Base-by-base conservation (phyloP, 176 grass and related monocot genomes). In the Rhynchospora pubera region DNA sequence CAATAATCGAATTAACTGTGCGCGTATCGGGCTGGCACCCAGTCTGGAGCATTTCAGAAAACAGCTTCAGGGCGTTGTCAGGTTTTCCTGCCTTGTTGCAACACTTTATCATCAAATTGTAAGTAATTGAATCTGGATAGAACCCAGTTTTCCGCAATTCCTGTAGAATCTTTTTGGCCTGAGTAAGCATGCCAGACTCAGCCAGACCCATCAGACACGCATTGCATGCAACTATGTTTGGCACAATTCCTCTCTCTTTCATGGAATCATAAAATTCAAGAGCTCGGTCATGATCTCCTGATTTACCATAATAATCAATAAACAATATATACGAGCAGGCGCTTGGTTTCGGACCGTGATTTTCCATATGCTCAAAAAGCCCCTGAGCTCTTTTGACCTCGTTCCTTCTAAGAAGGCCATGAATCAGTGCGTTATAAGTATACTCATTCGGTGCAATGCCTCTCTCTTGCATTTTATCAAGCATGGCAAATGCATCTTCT, bases 51-150 rank as follows among this genome's bases (percentile, higher is more conserved):
- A 98, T 94, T 59, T 98, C 91, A 82, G 80, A 72, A 86, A 98
- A 98, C 46, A 95, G 71, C 28, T 88, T 89, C 56, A 95, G 53
- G 68, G 90, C 96, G 81, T 93, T 87, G 74, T 93, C 89, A 57
- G 74, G 45, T 86, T 94, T 91, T 32, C 87, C 90, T 62, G 87
- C 87, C 79, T 90, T 98, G 76, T 89, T 90, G 82, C 88, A 98
- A 72, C 96, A 98, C 65, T 98, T 98, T 76, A 98, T 94, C 92
- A 98, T 93, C 90, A 94, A 91, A n/a, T 89, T 95, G 78, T 98
- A 98, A 11, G 96, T 98, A 70, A 94, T 93, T 46, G 86, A 57
- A 91, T 98, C 96, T 5, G 90, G 90, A 83, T 71, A 79, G 34
- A 93, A 77, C 14, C 96, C 96, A 87, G 90, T 91, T 57, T 23